Evolutionary conservation across 2,329 filamentous ascomycete genomes (phyloP), one percentile per base, ranked within the genome.

Genomic region (Fusarium palustre): DNA sequence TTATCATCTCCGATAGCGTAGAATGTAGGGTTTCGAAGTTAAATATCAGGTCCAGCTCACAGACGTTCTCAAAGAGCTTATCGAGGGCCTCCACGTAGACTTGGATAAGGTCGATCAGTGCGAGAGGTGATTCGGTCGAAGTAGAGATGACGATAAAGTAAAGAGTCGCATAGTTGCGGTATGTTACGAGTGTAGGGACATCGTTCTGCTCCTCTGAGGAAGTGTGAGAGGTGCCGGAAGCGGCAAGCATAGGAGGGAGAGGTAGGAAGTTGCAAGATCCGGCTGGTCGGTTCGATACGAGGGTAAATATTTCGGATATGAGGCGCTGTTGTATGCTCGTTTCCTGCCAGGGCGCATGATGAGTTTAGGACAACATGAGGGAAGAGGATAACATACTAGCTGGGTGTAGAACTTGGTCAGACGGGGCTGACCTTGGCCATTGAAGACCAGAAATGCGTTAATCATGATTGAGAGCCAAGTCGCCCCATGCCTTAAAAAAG

Each of bases 371-470:
- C 25, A 28, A 33, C 42, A 54, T 52, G 18, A 18, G 15, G 31
- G 48, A 18, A 33, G 30, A 41, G 20, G 45, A 8, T 34, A 33
- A 60, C 75, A 74, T 72, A 97, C 95, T 72, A 99, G 89, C 79
- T 98, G 95, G 3, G 95, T 97, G 80, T 99, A 99, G 85, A 99
- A 99, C 77, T 98, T 98, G 75, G 95, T 98, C 79, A 99, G 87
- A 58, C 96, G 91, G 38, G 96, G 95, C 81, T 99, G 95, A 69
- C 96, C 96, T 75, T 95, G 93, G 84, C 97, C 97, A 78, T 99
- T 99, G 86, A 99, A 99, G 79, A 99, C 95, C 71, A 99, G 86
- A 66, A 99, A 95, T 33, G 97, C 96, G 85, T 97, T 99, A 81
- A 99, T 98, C 96, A 99, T 99, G 73, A 72, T 82, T 54, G 64